Base-by-base conservation (phyloP, 2,329 filamentous ascomycete species). In the Polytolypa hystricis region DNA sequence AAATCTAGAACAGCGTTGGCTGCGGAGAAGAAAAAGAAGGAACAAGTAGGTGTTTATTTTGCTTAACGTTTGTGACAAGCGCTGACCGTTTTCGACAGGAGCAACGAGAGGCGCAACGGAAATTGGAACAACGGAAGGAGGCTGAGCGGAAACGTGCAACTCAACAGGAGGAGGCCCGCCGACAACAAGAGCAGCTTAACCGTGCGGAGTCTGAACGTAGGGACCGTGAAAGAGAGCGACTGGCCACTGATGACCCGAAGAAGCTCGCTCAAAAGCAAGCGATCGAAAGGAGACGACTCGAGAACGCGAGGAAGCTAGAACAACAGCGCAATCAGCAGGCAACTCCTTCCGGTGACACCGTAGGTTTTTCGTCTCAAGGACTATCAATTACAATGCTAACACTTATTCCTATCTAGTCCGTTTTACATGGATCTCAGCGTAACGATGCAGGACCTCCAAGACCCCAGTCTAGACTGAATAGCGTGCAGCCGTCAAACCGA, bases 71-170 rank as follows among this genome's bases (percentile, higher is more conserved):
- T 12, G 12, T 41, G 11, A 17, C n/a, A 14, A 20, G 26, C 30
- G 19, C n/a, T 27, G 20, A 40, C 23, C 14, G 25, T 27, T 5
- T 8, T 29, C n/a, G n/a, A 4, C 42, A 75, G 54, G 86, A 93
- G 49, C 84, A 93, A 53, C 76, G 78, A 32, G 83, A 86, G 45
- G 75, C 77, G 10, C 79, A 86, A 50, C 76, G 79, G 33, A 89
- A 84, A 52, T 78, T 79, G 6, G 83, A 93, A 14, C 78, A 81
- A 25, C 94, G 93, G 60, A 73, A 78, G 11, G 84, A 93, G 49
- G 65, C 82, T 21, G 85, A 93, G 54, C 77, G 81, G 32, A 85
- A 86, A 61, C 73, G 81, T 41, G 74, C 74, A 32, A 75, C 73
- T 25, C 61, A 66, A 18, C 45, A 73, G 37, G 69, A 73, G 36